phyloP scores from a whole-genome alignment of 176 grass and related monocot genomes.

The Phragmites australis region DNA sequence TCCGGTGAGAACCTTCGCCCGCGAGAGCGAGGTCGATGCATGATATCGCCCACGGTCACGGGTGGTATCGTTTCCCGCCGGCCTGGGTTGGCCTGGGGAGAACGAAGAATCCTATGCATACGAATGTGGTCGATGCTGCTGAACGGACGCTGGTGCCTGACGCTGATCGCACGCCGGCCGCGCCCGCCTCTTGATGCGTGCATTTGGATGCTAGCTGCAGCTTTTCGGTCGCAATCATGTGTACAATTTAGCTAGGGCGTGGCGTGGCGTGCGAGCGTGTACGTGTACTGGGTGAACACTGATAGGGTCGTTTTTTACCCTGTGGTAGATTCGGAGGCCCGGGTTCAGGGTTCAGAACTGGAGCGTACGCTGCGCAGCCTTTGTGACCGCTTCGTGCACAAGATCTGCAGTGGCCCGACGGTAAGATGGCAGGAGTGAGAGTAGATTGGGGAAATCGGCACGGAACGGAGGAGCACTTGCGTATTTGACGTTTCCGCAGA shows the following conservation, averaged over 20 bases:
- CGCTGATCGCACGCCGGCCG: too few species aligned
- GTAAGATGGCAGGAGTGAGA: too few species aligned
- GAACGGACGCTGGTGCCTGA: not conserved
- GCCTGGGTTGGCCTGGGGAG: not conserved
- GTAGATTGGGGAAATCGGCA: too few species aligned
- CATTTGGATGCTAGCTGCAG: conserved; percentile 35
- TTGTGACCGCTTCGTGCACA: not conserved
- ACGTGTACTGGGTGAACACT: too few species aligned
- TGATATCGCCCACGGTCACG: conserved; percentile 40
- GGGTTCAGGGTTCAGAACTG: not conserved
- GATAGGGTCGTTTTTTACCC: not conserved
- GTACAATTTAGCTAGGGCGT: too few species aligned
- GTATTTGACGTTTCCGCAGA: too few species aligned
- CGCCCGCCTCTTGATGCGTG: conserved; percentile 44
- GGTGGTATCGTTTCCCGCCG: not conserved
- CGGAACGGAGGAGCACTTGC: too few species aligned
- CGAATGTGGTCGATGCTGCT: not conserved
- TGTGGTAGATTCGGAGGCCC: not conserved
- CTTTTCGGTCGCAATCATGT: conserved; percentile 32
- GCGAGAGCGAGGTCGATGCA: not conserved
- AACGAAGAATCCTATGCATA: conserved; percentile 44
- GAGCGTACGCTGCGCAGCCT: too few species aligned
- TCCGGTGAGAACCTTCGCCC: conserved; percentile 44
- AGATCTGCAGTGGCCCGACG: not conserved
- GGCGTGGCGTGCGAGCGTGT: too few species aligned